Conservation (phyloP, 2,329 filamentous ascomycete genomes). For the Venturiaceae sp. region DNA sequence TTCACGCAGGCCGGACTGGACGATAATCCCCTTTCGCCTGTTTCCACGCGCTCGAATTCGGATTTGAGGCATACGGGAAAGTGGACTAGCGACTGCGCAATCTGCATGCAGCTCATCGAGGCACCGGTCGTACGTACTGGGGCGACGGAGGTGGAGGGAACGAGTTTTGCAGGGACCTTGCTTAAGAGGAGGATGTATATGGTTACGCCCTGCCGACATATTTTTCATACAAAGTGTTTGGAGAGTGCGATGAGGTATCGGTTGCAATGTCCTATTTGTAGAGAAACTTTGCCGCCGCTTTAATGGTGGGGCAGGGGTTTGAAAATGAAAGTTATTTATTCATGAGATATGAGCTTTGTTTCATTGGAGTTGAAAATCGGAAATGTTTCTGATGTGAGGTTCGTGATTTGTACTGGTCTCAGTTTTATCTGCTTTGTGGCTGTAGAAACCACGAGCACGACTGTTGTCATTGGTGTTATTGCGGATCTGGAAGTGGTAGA, state of each 20-base stretch:
- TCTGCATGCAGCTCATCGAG: constrained; percentile 86
- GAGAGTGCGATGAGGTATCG: constrained; percentile 95
- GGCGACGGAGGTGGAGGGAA: constrained; percentile 36
- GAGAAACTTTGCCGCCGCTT: constrained; percentile 78
- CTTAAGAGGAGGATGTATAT: constrained; percentile 80
- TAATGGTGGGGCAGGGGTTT: constrained; percentile 34
- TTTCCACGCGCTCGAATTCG: constrained; percentile 5
- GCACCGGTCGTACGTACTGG: constrained; percentile 65
- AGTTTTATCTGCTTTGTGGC: neutral
- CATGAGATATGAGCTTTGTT: no score
- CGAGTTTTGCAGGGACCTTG: constrained; percentile 46
- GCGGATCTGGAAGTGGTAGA: no score
- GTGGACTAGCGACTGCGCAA: constrained; percentile 77
- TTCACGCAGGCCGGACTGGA: constrained; percentile 27
- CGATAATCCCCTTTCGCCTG: constrained; percentile 12
- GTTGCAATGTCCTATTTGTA: constrained; percentile 89
- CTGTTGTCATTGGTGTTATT: neutral
- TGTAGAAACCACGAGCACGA: neutral
- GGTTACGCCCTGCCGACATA: constrained; percentile 93
- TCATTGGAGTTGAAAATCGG: no score
- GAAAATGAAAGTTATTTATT: neutral
- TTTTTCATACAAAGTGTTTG: constrained; percentile 85
- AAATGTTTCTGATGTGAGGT: no score
- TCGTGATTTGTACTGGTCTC: neutral
- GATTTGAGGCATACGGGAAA: constrained; percentile 33